Percentiles rank a stretch among this genome's conserved stretches.
phyloP scores from a whole-genome alignment of 108 stramenopile genomes.

The Nitzschia sp. region DNA sequence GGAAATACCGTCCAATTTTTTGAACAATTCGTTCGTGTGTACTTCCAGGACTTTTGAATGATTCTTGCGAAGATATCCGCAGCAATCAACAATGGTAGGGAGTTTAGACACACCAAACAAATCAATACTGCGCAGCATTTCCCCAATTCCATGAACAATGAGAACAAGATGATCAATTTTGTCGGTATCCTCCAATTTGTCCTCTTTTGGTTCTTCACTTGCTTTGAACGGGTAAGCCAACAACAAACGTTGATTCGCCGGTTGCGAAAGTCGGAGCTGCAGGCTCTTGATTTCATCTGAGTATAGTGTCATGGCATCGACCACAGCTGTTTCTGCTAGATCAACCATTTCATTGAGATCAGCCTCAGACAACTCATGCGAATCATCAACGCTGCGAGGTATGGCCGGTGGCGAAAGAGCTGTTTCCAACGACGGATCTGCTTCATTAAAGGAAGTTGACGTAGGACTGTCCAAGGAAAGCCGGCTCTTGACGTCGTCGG shows the following conservation, averaged over 20 bases:
- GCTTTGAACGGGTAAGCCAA: slow-evolving; percentile 18
- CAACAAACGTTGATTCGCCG: slow-evolving; percentile 6
- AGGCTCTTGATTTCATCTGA: slow-evolving; percentile 8
- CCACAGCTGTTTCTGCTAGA: neutral
- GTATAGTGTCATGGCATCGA: slow-evolving; percentile 5
- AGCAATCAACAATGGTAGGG: slow-evolving; percentile 66
- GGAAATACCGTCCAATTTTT: slow-evolving; percentile 7
- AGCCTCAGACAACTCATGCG: neutral
- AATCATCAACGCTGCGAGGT: neutral
- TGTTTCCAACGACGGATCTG: neutral
- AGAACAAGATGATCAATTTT: slow-evolving; percentile 67
- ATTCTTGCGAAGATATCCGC: slow-evolving; percentile 62
- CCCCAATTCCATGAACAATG: slow-evolving; percentile 80
- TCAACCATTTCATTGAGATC: slow-evolving; percentile 1
- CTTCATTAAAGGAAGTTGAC: neutral
- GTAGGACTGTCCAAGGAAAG: neutral
- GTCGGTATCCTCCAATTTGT: slow-evolving; percentile 23
- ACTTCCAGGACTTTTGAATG: slow-evolving; percentile 47
- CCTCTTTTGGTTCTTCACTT: slow-evolving; percentile 7
- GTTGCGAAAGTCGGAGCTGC: neutral
- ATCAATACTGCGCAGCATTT: slow-evolving; percentile 61
- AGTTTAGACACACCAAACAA: slow-evolving; percentile 63
- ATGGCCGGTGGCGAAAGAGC: neutral
- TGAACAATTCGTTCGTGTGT: slow-evolving; percentile 24
- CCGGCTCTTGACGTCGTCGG: neutral